Percentiles rank a stretch among this genome's conserved stretches.
These are phyloP conservation scores for Spirogloea muscicola DNA, from an alignment of 139 green algal genomes.

Conservation along the genomic window DNA sequence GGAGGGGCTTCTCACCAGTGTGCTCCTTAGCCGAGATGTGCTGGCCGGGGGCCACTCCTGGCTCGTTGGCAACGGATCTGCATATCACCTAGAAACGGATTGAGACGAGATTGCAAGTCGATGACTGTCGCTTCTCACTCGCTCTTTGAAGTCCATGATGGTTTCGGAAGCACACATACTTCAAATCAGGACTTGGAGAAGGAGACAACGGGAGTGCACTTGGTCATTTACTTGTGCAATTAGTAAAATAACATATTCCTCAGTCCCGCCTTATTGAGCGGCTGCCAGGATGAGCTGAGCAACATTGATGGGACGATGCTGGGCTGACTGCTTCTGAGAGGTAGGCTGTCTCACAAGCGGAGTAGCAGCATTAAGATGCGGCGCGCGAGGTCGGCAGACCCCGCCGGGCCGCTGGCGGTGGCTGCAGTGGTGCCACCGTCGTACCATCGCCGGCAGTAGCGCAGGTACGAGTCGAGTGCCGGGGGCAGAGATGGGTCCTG, in stretches of 20 bases:
- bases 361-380: slow-evolving; percentile 62
- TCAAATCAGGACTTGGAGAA: too few relatives aligned
- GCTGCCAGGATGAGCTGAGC: too few relatives aligned
- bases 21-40: slow-evolving; percentile 19
- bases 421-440: too few relatives aligned
- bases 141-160: too few relatives aligned
- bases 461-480: slow-evolving; percentile 67
- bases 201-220: too few relatives aligned
- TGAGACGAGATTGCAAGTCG: neutral
- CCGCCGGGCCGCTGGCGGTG: slow-evolving; percentile 16
- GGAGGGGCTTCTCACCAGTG: neutral
- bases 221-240: too few relatives aligned
- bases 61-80: slow-evolving; percentile 8
- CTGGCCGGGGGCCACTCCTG: neutral
- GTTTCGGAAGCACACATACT: too few relatives aligned
- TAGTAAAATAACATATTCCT: too few relatives aligned
- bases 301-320: too few relatives aligned
- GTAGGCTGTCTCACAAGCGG: slow-evolving; percentile 58
- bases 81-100: neutral
- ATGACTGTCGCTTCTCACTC: too few relatives aligned
- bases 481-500: slow-evolving; percentile 51
- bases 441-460: slow-evolving; percentile 45
- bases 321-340: too few relatives aligned
- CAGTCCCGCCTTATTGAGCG: too few relatives aligned
- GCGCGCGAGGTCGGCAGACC: slow-evolving; percentile 53